phyloP scores from a whole-genome alignment of 2,329 filamentous ascomycete species.

The Neofusicoccum sp. region DNA sequence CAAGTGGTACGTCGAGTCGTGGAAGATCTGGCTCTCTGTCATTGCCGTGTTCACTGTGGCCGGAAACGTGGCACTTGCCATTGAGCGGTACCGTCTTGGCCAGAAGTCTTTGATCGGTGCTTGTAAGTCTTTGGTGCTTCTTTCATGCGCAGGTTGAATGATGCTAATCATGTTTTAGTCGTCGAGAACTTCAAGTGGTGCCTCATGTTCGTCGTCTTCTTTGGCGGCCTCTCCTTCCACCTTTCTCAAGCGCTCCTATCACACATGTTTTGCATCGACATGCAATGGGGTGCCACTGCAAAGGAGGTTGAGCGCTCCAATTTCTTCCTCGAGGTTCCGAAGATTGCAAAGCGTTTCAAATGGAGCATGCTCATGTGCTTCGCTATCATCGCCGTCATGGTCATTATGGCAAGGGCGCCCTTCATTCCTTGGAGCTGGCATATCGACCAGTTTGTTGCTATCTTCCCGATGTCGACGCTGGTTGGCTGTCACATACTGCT shows the following conservation, averaged over 20 bases:
- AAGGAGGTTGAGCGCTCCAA: conserved; percentile 18
- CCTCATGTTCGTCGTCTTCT: conserved; percentile 23
- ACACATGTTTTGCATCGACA: conserved; percentile 22
- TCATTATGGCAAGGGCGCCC: conserved; percentile 17
- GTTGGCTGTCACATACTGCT: conserved; percentile 20
- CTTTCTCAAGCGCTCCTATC: conserved; percentile 19
- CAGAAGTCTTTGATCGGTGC: conserved; percentile 1
- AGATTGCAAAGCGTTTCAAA: conserved; percentile 16
- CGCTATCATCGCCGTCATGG: conserved; percentile 12
- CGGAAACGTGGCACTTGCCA: conserved; percentile 7
- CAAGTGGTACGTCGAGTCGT: conserved; percentile 17
- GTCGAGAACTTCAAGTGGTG: conserved; percentile 24
- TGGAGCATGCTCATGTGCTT: conserved; percentile 12
- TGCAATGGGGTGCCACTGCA: conserved; percentile 19
- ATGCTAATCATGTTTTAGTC: neutral
- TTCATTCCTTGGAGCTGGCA: conserved; percentile 20
- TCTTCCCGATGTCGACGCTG: conserved; percentile 18
- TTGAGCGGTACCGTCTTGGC: conserved; percentile 14
- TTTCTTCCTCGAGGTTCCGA: conserved; percentile 16
- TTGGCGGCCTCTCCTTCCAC: conserved; percentile 22
- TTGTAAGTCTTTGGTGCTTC: neutral
- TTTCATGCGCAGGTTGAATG: neutral
- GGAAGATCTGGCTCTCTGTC: conserved; percentile 17
- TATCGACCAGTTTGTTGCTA: conserved; percentile 17
- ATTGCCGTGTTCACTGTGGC: conserved; percentile 7